These are phyloP conservation scores for Ampelocalamus luodianensis DNA, from an alignment of 176 grass and related monocot species.

Conservation along the genomic window DNA sequence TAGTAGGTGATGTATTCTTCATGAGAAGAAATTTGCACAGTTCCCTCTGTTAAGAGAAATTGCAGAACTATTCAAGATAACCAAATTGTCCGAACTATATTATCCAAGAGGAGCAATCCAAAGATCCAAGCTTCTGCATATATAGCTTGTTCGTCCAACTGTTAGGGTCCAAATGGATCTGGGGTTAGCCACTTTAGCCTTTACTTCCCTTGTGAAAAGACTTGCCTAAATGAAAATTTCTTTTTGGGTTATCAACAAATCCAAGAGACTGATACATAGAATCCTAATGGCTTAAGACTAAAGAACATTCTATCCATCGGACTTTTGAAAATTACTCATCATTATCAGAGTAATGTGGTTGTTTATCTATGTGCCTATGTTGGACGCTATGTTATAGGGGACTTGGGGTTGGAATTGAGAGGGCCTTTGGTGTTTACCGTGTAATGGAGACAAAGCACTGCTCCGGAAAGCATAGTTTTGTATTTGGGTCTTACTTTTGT, in stretches of 20 bases:
- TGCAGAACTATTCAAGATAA: background rate
- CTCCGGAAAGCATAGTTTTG: background rate
- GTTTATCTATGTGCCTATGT: too few relatives aligned
- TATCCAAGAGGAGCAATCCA: background rate
- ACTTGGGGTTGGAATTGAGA: background rate
- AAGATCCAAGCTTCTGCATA: background rate
- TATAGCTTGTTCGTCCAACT: background rate
- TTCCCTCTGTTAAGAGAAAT: background rate
- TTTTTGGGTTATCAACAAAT: background rate
- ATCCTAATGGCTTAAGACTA: too few relatives aligned
- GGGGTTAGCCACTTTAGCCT: background rate
- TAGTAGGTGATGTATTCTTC: background rate
- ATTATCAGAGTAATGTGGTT: background rate
- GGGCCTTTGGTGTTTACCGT: background rate
- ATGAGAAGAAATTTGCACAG: background rate
- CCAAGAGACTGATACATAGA: too few relatives aligned
- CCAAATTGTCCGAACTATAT: background rate
- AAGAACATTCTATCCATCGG: too few relatives aligned
- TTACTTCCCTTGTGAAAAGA: conserved; percentile 8
- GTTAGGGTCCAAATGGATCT: conserved; percentile 4
- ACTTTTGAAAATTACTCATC: background rate
- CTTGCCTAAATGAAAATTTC: background rate
- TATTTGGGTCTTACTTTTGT: background rate
- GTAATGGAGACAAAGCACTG: background rate
- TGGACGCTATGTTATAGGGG: background rate